Evolutionary conservation across 257 asterid species (phyloP).

Genomic region (Nicotiana tabacum): DNA sequence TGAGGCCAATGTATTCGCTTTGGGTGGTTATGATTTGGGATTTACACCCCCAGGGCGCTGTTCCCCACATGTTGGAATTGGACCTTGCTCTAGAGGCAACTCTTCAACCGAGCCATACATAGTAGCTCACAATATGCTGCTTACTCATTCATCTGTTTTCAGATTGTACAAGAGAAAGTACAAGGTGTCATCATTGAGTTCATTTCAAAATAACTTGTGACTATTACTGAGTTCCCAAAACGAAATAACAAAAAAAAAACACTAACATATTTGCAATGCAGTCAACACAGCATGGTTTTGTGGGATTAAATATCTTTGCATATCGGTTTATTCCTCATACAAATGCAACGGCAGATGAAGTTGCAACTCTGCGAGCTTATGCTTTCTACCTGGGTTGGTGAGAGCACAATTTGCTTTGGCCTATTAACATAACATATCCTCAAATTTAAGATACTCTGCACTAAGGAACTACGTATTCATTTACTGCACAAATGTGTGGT

Average conservation of each 20-base stretch:
- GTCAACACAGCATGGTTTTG: background rate
- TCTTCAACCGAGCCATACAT: constrained; percentile 41
- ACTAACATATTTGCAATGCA: background rate
- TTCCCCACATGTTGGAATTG: background rate
- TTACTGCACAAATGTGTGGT: background rate
- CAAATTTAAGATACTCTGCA: background rate
- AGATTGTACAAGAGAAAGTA: constrained; percentile 29
- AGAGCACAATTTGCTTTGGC: background rate
- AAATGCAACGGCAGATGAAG: constrained; percentile 32
- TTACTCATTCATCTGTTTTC: constrained; percentile 42
- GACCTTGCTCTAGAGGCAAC: constrained; percentile 8
- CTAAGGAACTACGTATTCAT: background rate
- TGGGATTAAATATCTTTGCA: constrained; percentile 21
- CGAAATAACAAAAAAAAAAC: background rate
- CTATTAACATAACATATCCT: background rate
- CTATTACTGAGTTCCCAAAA: background rate
- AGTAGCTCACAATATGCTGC: constrained; percentile 40
- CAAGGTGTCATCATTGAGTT: background rate
- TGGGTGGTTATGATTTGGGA: background rate
- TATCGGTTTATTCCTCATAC: constrained; percentile 33
- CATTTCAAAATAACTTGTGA: background rate
- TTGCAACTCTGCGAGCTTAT: constrained; percentile 38
- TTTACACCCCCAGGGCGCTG: background rate
- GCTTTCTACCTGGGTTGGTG: background rate
- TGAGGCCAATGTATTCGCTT: constrained; percentile 41